These are phyloP conservation scores for Chrysoporthe cubensis DNA, from an alignment of 2,329 filamentous ascomycete species.

Conservation along the genomic window DNA sequence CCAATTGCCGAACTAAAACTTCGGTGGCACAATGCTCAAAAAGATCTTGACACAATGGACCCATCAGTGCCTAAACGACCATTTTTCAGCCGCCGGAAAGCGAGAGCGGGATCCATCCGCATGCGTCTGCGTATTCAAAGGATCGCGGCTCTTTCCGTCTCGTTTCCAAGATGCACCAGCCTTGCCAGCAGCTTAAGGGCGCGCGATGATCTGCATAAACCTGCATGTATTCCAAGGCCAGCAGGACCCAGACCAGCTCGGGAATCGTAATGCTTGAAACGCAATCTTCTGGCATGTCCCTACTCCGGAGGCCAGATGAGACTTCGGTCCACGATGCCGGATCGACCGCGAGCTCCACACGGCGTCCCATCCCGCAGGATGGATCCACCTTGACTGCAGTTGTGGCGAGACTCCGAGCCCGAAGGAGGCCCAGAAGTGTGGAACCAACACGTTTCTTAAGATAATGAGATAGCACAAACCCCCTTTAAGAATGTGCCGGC, in stretches of 20 bases:
- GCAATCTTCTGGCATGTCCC: background rate
- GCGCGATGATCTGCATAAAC: background rate
- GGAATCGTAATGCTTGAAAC: background rate
- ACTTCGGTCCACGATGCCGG: background rate
- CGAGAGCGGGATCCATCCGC: background rate
- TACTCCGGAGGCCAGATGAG: background rate
- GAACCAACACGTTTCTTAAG: background rate
- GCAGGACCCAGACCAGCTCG: no score
- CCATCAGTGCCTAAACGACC: slow-evolving; percentile 11
- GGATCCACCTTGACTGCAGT: slow-evolving; percentile 7
- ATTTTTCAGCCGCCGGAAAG: background rate
- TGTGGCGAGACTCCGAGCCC: slow-evolving; percentile 23
- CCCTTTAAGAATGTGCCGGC: background rate
- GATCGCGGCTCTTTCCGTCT: background rate
- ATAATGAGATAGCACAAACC: slow-evolving; percentile 11
- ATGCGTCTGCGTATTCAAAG: background rate
- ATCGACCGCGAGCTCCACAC: slow-evolving; percentile 3
- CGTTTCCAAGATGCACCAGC: background rate
- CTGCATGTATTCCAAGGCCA: background rate
- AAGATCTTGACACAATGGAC: slow-evolving; percentile 16
- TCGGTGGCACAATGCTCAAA: slow-evolving; percentile 1
- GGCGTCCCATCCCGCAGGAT: slow-evolving; percentile 13
- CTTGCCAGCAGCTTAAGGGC: background rate
- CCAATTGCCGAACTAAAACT: slow-evolving; percentile 21
- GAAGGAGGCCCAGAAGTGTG: slow-evolving; percentile 17